phyloP scores from a whole-genome alignment of 306 rosid species.

The peach (Prunus persica) region DNA sequence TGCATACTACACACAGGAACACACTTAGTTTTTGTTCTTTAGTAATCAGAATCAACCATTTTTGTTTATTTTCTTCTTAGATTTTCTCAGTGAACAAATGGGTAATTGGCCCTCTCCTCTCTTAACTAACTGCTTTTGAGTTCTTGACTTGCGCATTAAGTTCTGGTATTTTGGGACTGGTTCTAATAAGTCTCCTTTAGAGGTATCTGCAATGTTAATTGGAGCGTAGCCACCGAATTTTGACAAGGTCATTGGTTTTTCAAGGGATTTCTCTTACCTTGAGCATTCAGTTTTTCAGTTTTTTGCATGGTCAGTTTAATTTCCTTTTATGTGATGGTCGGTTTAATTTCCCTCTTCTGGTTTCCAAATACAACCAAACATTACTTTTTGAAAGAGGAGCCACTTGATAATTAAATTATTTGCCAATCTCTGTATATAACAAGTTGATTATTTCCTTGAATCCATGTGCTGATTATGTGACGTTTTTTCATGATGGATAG shows the following conservation, averaged over 20 bases:
- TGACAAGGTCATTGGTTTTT: too few relatives aligned
- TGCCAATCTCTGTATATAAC: neutral
- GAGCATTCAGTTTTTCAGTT: neutral
- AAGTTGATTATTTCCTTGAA: neutral
- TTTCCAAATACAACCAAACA: neutral
- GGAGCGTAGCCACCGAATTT: neutral
- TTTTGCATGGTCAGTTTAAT: neutral
- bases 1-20: neutral
- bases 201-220: neutral
- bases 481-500: slow-evolving; percentile 33
- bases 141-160: neutral
- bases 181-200: neutral
- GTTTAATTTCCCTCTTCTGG: neutral
- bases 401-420: neutral
- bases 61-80: neutral
- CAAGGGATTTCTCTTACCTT: neutral
- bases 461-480: neutral
- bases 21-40: neutral
- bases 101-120: neutral
- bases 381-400: neutral
- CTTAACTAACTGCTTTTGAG: neutral
- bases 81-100: neutral
- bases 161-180: neutral
- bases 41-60: neutral
- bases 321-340: neutral